phyloP scores from a whole-genome alignment of 2,329 filamentous ascomycete genomes.

The Talaromyces sp. region DNA sequence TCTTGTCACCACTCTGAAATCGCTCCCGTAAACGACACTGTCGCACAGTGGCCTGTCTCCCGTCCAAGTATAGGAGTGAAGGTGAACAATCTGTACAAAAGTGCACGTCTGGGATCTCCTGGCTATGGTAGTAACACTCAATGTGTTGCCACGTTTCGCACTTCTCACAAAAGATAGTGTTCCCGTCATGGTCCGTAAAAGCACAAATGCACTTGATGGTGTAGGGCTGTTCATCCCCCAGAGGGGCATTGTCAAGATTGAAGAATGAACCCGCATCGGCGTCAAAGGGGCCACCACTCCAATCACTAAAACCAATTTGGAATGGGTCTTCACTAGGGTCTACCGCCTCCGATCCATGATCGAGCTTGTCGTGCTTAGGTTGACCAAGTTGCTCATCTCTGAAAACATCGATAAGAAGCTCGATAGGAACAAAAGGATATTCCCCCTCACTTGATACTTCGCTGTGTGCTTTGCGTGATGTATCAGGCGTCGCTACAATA shows the following conservation, averaged over 20 bases:
- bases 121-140: conserved; percentile 86
- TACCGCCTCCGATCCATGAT: not conserved
- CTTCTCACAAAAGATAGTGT: conserved; percentile 91
- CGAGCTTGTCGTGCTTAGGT: not conserved
- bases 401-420: no score
- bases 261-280: no score
- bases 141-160: conserved; percentile 99
- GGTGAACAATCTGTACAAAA: conserved; percentile 87
- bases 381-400: not conserved
- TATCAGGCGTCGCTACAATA: not conserved
- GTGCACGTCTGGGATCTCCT: conserved; percentile 72
- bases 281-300: no score
- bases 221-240: conserved; percentile 56
- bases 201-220: conserved; percentile 98
- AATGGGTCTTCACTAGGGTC: no score
- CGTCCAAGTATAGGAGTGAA: conserved; percentile 72
- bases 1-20: conserved; percentile 62
- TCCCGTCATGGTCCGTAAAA: conserved; percentile 92
- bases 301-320: no score
- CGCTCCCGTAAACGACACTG: conserved; percentile 61
- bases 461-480: not conserved
- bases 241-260: conserved; percentile 32
- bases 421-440: not conserved
- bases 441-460: not conserved
- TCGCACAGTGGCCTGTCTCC: conserved; percentile 69